These are phyloP conservation scores for Lactuca sativa DNA, from an alignment of 129 eudicot species.

Conservation along the genomic window DNA sequence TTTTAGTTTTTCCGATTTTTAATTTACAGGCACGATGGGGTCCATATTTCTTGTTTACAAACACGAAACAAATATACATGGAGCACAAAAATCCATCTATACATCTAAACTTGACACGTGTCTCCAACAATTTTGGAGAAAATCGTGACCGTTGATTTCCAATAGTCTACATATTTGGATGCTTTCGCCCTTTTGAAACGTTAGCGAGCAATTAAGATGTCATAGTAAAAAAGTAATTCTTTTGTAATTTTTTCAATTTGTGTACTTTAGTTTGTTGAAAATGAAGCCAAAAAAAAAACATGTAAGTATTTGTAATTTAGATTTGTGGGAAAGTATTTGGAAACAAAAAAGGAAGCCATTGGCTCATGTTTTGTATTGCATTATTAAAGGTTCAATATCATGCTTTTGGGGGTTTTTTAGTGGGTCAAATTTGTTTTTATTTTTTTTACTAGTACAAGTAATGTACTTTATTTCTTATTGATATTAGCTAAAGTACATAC, in stretches of 20 bases:
- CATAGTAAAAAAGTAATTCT: slow-evolving; percentile 32
- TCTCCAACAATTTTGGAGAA: slow-evolving; percentile 39
- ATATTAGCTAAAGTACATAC: no score
- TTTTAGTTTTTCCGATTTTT: no score
- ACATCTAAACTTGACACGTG: slow-evolving; percentile 20
- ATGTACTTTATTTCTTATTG: no score
- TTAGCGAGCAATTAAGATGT: slow-evolving; percentile 3
- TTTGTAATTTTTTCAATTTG: slow-evolving; percentile 13
- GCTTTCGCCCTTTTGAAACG: not conserved
- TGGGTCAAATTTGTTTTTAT: no score
- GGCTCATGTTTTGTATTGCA: slow-evolving; percentile 18
- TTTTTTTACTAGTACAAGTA: no score
- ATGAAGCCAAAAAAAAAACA: not conserved
- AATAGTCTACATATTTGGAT: slow-evolving; percentile 5
- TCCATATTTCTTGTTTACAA: slow-evolving; percentile 18
- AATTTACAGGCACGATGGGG: slow-evolving; percentile 28
- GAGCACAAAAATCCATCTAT: slow-evolving; percentile 31
- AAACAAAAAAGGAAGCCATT: slow-evolving; percentile 14
- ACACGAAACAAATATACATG: slow-evolving; percentile 28
- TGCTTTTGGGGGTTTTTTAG: not conserved
- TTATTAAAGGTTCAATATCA: slow-evolving; percentile 2
- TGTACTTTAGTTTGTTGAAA: slow-evolving; percentile 12
- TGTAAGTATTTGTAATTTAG: slow-evolving; percentile 36
- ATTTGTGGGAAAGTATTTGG: slow-evolving; percentile 1
- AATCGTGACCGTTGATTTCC: slow-evolving; percentile 5